Base-by-base conservation (phyloP, 257 asterid genomes). In the Fraxinus cuspidata region DNA sequence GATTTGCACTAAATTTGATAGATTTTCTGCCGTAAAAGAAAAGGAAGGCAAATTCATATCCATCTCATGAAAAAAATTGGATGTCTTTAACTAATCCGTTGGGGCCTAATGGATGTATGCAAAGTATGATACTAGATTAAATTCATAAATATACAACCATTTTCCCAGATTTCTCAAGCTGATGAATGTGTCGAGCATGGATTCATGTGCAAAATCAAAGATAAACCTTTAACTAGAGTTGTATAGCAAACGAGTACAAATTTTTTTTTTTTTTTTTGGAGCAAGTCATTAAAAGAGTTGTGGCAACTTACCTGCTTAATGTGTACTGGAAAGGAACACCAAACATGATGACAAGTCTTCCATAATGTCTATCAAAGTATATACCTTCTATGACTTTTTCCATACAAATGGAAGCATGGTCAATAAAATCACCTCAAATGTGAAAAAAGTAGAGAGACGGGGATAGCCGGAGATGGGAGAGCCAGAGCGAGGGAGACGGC, bases 341-440 rank as follows among this genome's bases (percentile, higher is more conserved):
- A 81, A 87, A 93, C 99, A 95, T 93, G 84, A 95, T 93, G 28
- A 93, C 98, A 81, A 95, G 98, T 77, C 98, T 90, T 74, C 99
- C 99, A 85, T 95, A 95, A 84, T 95, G 99, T 82, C 98, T 89
- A 84, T 95, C 99, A 77, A 95, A 95, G 84, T 95, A 98, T 77
- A 95, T 95, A 81, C 99, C 99, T 84, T 95, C 98, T 0, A 98
- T 98, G 72, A 95, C 99, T 87, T 95, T 95, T 47, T 98, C 99
- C 92, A 98, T 95, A 92, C 82, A 81, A 76, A 29, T 58, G 74
- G 72, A 72, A n/a, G 29, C 4, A 15, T 51, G 49, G 31, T n/a
- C 28, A 6, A 31, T 21, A 21, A 58, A 56, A 56, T 19, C 65
- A 2, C 65, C 25, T 19, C 7, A 56, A 56, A 56, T 21, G 28